Base-by-base conservation (phyloP, 2,329 filamentous ascomycete genomes). In the Stylonectria norvegica region DNA sequence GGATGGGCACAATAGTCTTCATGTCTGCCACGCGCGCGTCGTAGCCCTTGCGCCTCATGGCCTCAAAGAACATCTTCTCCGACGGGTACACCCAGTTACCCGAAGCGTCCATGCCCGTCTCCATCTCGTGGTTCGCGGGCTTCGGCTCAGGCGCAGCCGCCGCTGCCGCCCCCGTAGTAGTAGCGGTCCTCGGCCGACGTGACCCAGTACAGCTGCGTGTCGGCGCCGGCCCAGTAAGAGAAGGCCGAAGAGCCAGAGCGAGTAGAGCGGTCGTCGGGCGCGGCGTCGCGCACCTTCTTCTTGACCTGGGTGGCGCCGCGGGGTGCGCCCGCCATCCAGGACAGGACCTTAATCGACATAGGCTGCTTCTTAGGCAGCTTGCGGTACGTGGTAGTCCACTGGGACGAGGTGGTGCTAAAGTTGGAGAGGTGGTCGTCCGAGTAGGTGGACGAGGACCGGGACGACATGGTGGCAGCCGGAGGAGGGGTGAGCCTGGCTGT, bases 61-160 rank as follows among this genome's bases (percentile, higher is more conserved):
- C 93, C 34, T 95, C 87, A 69, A 97, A 97, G 73, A 98, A 98
- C 82, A 96, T 95, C 60, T 87, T 85, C 64, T 97, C 91, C 0
- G 86, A 93, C 0, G 93, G 93, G 66, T 98, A 98, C 46, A 98
- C 84, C 93, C 93, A 98, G 64, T 96, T 95, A 1, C 91, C 91
- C 0, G 79, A 79, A 25, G 69, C 70, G 56, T 88, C 82, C 16
- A 81, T 74, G 47, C 86, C 85, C 0, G 84, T 86, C 61, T 95
- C 89, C 47, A 78, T 68, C 66, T 96, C 89, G 46, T 79, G 75
- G 65, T 95, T 95, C 11, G 85, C 83, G 0, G 64, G 66, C 30
- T 34, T 35, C n/a, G 47, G 34, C 50, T 53, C n/a, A n/a, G n/a
- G n/a, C n/a, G 5, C 41, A 40, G 31, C 52, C 49, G 22, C 50